A percentile compares a stretch with the other conserved stretches of the same genome.
phyloP scores from a whole-genome alignment of 2,329 filamentous ascomycete genomes.

The Didymella arachidicola region DNA sequence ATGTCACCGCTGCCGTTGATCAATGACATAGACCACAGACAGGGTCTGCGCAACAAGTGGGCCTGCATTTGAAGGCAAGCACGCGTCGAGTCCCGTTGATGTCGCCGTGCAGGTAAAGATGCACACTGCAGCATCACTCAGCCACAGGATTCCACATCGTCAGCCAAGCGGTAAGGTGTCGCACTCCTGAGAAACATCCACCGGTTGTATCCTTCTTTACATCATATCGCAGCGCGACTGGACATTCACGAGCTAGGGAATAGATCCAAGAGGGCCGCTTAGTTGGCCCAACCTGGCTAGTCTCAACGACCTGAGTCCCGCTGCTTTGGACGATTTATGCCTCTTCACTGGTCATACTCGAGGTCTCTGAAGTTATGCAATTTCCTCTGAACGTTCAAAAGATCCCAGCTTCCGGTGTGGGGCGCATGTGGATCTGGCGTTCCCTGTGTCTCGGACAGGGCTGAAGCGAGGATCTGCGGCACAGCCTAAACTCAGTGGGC shows the following conservation, averaged over 20 bases:
- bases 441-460: constrained; percentile 35
- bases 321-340: constrained; percentile 18
- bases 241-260: background rate
- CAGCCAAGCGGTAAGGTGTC: constrained; percentile 9
- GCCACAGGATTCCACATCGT: background rate
- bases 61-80: background rate
- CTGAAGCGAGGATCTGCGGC: constrained; percentile 42
- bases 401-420: constrained; percentile 23
- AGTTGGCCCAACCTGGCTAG: background rate
- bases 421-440: constrained; percentile 34
- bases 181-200: constrained; percentile 11
- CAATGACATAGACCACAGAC: background rate
- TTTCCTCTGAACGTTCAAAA: constrained; percentile 11
- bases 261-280: background rate
- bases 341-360: constrained; percentile 19
- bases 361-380: constrained; percentile 25
- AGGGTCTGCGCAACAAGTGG: background rate
- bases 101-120: background rate
- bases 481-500: constrained; percentile 39
- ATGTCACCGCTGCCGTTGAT: constrained; percentile 1
- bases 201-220: constrained; percentile 2
- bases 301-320: background rate
- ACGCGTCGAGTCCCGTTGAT: background rate
- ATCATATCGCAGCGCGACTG: constrained; percentile 5
- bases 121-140: background rate